These are phyloP conservation scores for Syncephalis plumigaleata DNA, from an alignment of 371 early-diverging fungal genomes.

Conservation along the genomic window DNA sequence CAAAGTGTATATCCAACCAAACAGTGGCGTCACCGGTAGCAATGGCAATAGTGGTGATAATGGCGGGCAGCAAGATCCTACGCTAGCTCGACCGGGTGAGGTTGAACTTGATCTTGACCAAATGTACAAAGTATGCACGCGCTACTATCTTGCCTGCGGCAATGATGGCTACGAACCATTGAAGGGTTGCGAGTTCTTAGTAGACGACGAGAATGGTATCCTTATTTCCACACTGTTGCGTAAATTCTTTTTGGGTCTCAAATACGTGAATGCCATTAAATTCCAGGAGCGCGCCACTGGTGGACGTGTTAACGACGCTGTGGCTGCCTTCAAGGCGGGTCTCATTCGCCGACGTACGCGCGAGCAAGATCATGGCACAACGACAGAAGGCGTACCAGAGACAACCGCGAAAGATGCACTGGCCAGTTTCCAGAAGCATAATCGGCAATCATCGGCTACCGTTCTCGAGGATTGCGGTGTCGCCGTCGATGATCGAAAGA, in stretches of 20 bases:
- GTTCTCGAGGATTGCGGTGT: not conserved
- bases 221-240: conserved; percentile 25
- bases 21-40: not conserved
- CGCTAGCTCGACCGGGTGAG: conserved; percentile 12
- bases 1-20: conserved; percentile 5
- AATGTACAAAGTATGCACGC: conserved; percentile 27
- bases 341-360: conserved; percentile 11
- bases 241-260: conserved; percentile 33
- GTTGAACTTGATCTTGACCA: conserved; percentile 17
- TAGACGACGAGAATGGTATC: conserved; percentile 40
- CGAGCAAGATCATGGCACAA: not conserved
- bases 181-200: conserved; percentile 16
- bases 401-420: not conserved
- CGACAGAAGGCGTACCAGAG: not conserved
- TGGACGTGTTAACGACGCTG: conserved; percentile 3
- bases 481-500: conserved; percentile 3
- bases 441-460: not conserved
- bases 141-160: conserved; percentile 34
- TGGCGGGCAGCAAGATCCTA: conserved; percentile 7
- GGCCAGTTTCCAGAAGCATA: conserved; percentile 7
- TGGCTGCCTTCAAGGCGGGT: conserved; percentile 7
- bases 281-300: conserved; percentile 7
- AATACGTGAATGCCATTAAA: conserved; percentile 22
- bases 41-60: too few species aligned
- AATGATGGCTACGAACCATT: conserved; percentile 34